Conservation (phyloP, 495 filamentous ascomycete genomes). For the Schizothecium vesticola region DNA sequence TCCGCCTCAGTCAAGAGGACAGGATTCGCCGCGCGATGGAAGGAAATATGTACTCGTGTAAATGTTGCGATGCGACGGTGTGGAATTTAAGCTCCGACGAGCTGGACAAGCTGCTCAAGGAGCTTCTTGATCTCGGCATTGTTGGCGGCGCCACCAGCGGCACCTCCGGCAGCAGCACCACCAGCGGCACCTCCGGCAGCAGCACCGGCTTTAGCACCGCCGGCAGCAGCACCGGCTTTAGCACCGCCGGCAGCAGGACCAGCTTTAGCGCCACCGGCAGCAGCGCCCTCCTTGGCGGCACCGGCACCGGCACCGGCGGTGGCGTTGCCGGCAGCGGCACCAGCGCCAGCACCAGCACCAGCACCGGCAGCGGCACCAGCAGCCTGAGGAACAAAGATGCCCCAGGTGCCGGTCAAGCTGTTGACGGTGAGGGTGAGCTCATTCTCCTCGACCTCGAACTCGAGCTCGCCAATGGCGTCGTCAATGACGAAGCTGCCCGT, state of each 20-base stretch:
- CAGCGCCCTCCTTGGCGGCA: slow-evolving; percentile 5
- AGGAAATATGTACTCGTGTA: neutral
- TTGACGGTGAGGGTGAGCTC: slow-evolving; percentile 32
- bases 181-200: slow-evolving; percentile 8
- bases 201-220: neutral
- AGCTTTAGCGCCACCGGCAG: neutral
- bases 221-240: slow-evolving; percentile 1
- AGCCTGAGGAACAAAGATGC: slow-evolving; percentile 30
- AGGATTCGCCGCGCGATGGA: neutral
- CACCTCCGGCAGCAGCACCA: slow-evolving; percentile 1
- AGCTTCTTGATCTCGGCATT: slow-evolving; percentile 5
- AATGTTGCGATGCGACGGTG: neutral
- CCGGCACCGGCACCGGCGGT: no score
- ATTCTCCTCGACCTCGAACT: slow-evolving; percentile 43
- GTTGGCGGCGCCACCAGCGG: neutral
- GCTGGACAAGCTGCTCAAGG: neutral
- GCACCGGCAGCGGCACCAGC: slow-evolving; percentile 12
- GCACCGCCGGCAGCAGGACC: neutral
- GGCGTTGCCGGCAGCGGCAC: slow-evolving; percentile 1
- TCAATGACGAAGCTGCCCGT: slow-evolving; percentile 32
- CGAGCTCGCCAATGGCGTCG: slow-evolving; percentile 32
- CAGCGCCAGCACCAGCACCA: slow-evolving; percentile 12
- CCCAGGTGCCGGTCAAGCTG: slow-evolving; percentile 35
- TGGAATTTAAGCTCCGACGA: neutral
- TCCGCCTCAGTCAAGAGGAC: neutral